Conservation (phyloP, 176 grass and related monocot species). For the Elymus sibiricus region DNA sequence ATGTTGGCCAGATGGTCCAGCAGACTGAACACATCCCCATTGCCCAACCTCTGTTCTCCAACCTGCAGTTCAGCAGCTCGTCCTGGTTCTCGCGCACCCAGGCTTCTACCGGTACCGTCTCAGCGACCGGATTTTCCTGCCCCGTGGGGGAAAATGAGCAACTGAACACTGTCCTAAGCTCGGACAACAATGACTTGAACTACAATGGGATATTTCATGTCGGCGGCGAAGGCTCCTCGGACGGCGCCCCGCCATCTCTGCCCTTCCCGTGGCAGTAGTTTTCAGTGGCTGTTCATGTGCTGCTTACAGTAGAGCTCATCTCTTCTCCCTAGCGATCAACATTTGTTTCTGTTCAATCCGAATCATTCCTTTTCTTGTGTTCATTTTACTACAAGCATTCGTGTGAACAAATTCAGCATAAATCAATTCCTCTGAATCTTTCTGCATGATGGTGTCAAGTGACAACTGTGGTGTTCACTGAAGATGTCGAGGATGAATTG, state of each 20-base stretch:
- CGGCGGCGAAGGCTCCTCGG: conserved; percentile 46
- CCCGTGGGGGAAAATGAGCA: conserved; percentile 29
- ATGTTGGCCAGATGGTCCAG: conserved; percentile 39
- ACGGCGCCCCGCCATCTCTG: conserved; percentile 37
- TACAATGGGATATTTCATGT: conserved; percentile 55
- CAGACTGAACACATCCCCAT: conserved; percentile 47
- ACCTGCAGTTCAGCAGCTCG: conserved; percentile 46
- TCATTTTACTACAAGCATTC: conserved; percentile 16
- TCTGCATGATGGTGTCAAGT: not conserved
- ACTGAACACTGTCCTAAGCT: conserved; percentile 30
- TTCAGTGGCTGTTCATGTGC: not conserved
- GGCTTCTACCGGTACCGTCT: not conserved
- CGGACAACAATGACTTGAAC: conserved; percentile 36
- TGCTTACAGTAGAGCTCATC: conserved; percentile 5
- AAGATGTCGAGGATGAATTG: not conserved
- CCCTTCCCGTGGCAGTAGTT: conserved; percentile 67
- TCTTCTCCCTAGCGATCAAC: not conserved
- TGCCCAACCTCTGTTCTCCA: conserved; percentile 42
- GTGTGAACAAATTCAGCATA: conserved; percentile 41
- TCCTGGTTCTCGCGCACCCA: conserved; percentile 32
- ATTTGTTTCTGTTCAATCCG: conserved; percentile 20
- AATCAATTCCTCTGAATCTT: conserved; percentile 20
- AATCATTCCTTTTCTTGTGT: conserved; percentile 1
- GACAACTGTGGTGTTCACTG: not conserved
- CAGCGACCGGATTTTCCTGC: conserved; percentile 34